Conservation (phyloP, 495 filamentous ascomycete genomes). For the Monascus purpureus region DNA sequence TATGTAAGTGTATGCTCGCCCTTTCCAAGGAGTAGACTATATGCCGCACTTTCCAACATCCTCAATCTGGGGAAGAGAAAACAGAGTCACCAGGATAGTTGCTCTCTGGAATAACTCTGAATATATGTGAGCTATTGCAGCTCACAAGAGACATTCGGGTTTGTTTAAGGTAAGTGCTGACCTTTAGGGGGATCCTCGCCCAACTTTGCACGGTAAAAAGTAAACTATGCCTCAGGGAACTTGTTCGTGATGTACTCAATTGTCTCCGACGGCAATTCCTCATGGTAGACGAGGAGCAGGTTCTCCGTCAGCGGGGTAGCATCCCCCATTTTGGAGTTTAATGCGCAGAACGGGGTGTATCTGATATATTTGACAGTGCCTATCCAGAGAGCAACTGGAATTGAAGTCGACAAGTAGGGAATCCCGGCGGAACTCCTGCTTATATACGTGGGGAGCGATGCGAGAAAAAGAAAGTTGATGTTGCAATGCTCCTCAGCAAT, state of each 20-base stretch:
- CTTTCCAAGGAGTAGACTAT: background rate
- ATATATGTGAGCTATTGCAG: background rate
- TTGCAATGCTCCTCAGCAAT: too few relatives aligned
- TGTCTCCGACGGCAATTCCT: conserved; percentile 19
- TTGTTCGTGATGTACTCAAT: conserved; percentile 28
- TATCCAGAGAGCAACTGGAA: too few relatives aligned
- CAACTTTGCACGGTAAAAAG: conserved; percentile 10
- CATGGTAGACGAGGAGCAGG: conserved; percentile 30
- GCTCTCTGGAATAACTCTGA: conserved; percentile 40
- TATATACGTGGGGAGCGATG: too few relatives aligned
- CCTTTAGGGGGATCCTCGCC: conserved; percentile 6
- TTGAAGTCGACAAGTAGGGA: too few relatives aligned
- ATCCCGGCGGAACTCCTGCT: too few relatives aligned
- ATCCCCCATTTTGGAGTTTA: conserved; percentile 22
- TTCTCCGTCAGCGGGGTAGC: conserved; percentile 15
- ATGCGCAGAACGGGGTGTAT: too few relatives aligned
- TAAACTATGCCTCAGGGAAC: conserved; percentile 39
- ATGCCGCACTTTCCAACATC: conserved; percentile 6
- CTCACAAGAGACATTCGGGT: too few relatives aligned
- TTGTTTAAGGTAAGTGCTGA: too few relatives aligned
- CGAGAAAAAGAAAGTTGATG: too few relatives aligned
- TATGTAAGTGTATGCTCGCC: background rate
- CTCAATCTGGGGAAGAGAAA: conserved; percentile 30
- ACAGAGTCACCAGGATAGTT: conserved; percentile 51
- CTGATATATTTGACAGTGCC: too few relatives aligned